Conservation (phyloP, 306 rosid species). For the Pyrus bretschneideri region DNA sequence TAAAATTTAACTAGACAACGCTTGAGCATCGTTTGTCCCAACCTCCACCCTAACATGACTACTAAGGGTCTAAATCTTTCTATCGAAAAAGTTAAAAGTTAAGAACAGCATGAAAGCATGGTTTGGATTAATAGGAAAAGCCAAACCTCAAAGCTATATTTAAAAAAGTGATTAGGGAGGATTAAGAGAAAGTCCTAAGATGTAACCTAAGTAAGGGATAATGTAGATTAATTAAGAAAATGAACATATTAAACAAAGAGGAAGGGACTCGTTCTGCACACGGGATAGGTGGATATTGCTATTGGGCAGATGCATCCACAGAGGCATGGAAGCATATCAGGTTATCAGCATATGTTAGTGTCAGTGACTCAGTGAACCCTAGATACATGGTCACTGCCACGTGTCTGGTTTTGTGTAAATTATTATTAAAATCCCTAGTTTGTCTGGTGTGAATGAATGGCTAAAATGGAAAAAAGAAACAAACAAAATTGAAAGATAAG, state of each 20-base stretch:
- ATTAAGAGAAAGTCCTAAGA: constrained; percentile 17
- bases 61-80: not conserved
- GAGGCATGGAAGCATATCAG: not conserved
- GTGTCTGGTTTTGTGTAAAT: not conserved
- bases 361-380: constrained; percentile 8
- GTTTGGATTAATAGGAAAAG: constrained; percentile 3
- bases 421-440: constrained; percentile 3
- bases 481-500: not conserved
- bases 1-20: not conserved
- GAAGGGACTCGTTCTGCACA: not conserved
- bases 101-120: not conserved
- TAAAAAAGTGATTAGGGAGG: not conserved
- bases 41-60: constrained; percentile 1
- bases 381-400: constrained; percentile 12
- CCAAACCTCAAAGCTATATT: not conserved
- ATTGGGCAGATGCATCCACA: not conserved
- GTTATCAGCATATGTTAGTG: constrained; percentile 14
- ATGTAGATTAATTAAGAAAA: constrained; percentile 35
- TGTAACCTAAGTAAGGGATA: constrained; percentile 66
- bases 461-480: not conserved
- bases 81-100: not conserved
- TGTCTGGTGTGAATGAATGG: constrained; percentile 44
- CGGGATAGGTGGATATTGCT: not conserved
- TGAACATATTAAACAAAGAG: constrained; percentile 25
- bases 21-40: not conserved